Percentiles rank a stretch among this genome's conserved stretches.
Conservation (phyloP, 2,329 filamentous ascomycete species). For the Rutstroemia sydowiana region DNA sequence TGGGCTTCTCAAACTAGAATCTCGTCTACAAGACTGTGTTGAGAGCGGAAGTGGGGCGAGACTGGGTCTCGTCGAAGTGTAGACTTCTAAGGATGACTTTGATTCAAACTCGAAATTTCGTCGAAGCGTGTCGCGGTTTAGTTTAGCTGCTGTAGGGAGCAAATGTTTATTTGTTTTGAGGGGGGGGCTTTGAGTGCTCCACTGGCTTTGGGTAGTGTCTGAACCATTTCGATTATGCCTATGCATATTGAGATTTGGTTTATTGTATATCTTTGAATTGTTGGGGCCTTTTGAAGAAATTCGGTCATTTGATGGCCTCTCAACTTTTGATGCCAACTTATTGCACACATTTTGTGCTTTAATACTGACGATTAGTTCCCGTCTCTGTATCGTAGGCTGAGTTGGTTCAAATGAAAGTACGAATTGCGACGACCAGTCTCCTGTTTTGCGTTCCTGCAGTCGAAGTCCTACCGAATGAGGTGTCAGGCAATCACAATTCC, state of each 20-base stretch:
- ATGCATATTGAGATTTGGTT: too few species aligned
- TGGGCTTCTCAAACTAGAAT: background rate
- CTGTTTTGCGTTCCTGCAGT: constrained; percentile 16
- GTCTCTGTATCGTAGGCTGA: background rate
- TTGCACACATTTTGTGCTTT: too few species aligned
- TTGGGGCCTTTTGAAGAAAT: too few species aligned
- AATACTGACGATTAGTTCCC: background rate
- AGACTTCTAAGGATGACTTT: background rate
- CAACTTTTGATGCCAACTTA: too few species aligned
- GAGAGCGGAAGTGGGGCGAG: background rate
- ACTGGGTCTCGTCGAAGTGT: background rate
- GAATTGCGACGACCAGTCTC: constrained; percentile 8
- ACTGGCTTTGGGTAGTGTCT: background rate
- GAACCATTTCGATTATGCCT: too few species aligned
- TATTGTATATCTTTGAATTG: too few species aligned
- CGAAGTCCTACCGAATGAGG: constrained; percentile 17
- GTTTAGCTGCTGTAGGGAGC: background rate
- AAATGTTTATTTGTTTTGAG: background rate
- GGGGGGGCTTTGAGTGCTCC: background rate
- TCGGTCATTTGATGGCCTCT: too few species aligned
- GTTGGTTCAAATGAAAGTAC: background rate
- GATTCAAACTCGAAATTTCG: constrained; percentile 1
- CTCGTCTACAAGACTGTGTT: background rate
- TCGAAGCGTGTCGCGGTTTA: background rate
- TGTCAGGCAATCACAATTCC: constrained; percentile 19